Evolutionary conservation across 176 grass and related monocot genomes (phyloP).

Genomic region (Areca catechu): DNA sequence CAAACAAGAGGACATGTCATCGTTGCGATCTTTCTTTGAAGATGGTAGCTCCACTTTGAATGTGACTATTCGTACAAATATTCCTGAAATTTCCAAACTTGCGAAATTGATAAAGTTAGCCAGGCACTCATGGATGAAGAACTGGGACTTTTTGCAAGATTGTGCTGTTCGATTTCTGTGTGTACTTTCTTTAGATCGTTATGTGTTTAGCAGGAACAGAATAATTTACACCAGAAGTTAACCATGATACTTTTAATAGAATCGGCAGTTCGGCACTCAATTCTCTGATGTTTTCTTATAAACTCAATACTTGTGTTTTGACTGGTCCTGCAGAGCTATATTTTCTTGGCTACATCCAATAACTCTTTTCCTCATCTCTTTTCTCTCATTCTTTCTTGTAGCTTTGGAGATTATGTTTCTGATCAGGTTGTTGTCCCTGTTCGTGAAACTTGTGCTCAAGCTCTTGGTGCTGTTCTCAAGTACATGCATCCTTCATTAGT

Average conservation of each 20-base stretch:
- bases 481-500: slow-evolving; percentile 96
- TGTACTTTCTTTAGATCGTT: slow-evolving; percentile 96
- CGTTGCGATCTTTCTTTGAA: slow-evolving; percentile 21
- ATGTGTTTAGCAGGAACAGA: slow-evolving; percentile 17
- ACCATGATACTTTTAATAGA: too few relatives aligned
- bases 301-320: too few relatives aligned
- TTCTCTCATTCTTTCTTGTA: slow-evolving; percentile 16
- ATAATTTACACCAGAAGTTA: too few relatives aligned
- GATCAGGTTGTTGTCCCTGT: slow-evolving; percentile 98
- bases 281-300: too few relatives aligned
- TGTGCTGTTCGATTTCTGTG: slow-evolving; percentile 93
- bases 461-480: slow-evolving; percentile 92
- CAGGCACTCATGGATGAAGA: slow-evolving; percentile 66
- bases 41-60: slow-evolving; percentile 17
- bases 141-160: slow-evolving; percentile 97
- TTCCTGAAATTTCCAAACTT: slow-evolving; percentile 56
- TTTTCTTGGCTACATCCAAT: too few relatives aligned
- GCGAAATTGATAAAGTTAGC: slow-evolving; percentile 63
- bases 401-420: slow-evolving; percentile 99
- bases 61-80: slow-evolving; percentile 28
- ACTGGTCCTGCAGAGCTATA: too few relatives aligned
- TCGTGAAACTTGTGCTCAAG: slow-evolving; percentile 96
- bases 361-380: slow-evolving; percentile 3
- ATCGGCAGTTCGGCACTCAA: too few relatives aligned
- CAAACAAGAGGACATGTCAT: slow-evolving; percentile 19